phyloP scores from a whole-genome alignment of 495 filamentous ascomycete genomes.

The Penicillium turbatum region DNA sequence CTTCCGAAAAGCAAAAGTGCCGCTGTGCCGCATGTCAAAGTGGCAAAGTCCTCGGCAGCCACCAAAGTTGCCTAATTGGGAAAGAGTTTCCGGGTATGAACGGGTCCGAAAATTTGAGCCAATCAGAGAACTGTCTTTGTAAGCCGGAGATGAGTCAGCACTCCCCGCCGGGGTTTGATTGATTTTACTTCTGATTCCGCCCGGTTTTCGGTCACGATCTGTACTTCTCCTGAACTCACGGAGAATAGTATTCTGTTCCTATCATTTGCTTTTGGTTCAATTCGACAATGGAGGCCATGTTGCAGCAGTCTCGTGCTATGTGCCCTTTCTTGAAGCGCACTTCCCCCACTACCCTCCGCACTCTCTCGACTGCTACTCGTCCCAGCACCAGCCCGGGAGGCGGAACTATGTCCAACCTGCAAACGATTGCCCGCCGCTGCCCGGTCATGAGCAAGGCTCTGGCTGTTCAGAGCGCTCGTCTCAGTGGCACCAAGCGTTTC shows the following conservation, averaged over 20 bases:
- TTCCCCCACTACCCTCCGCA: conserved; percentile 80
- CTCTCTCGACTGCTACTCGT: conserved; percentile 77
- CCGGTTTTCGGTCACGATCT: not conserved
- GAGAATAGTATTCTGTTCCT: not conserved
- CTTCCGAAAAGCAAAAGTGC: not conserved
- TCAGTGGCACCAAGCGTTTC: conserved; percentile 44
- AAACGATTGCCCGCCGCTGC: conserved; percentile 90
- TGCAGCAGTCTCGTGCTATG: conserved; percentile 90
- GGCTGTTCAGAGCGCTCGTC: conserved; percentile 74
- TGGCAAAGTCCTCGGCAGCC: not conserved
- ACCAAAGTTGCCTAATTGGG: not conserved
- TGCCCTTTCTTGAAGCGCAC: conserved; percentile 97
- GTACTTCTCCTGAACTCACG: not conserved
- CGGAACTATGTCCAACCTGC: conserved; percentile 94
- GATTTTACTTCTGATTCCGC: conserved; percentile 8
- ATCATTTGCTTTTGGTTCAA: conserved; percentile 3
- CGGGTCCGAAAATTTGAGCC: not conserved
- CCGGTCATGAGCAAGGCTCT: conserved; percentile 98
- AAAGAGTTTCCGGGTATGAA: not conserved
- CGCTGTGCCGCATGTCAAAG: not conserved
- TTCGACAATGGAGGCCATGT: conserved; percentile 76
- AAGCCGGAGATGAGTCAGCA: conserved; percentile 12
- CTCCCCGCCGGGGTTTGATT: conserved; percentile 2
- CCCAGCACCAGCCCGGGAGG: conserved; percentile 68
- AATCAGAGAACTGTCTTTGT: conserved; percentile 4